A percentile compares a stretch with the other conserved stretches of the same genome.
These are phyloP conservation scores for Chaetomium cochliodes DNA, from an alignment of 495 filamentous ascomycete species.

Conservation along the genomic window DNA sequence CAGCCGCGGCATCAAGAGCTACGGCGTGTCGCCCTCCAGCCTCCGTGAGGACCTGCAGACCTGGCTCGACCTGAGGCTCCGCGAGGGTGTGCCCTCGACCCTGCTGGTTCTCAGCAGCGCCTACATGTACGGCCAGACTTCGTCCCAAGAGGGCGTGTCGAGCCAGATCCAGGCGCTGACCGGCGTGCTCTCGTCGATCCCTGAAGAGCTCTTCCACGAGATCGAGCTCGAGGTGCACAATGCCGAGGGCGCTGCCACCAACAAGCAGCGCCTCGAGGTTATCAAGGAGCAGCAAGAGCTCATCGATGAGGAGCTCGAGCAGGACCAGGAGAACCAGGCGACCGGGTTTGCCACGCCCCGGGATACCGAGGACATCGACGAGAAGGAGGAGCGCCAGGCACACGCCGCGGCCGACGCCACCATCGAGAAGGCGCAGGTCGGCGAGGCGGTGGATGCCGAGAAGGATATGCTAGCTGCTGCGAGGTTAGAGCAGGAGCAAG, in stretches of 20 bases:
- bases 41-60: slow-evolving; percentile 89
- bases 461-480: slow-evolving; percentile 34
- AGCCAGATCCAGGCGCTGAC: slow-evolving; percentile 92
- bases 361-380: slow-evolving; percentile 84
- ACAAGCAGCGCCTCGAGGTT: slow-evolving; percentile 98
- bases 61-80: slow-evolving; percentile 92
- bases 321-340: slow-evolving; percentile 72
- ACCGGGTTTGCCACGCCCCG: slow-evolving; percentile 67
- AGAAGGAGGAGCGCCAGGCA: slow-evolving; percentile 51
- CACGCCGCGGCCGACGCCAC: slow-evolving; percentile 39
- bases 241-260: slow-evolving; percentile 94
- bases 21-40: slow-evolving; percentile 81
- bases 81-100: slow-evolving; percentile 89
- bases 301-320: slow-evolving; percentile 94
- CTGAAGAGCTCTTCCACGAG: slow-evolving; percentile 98
- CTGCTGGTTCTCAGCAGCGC: slow-evolving; percentile 95
- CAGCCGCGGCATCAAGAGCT: slow-evolving; percentile 85
- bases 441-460: slow-evolving; percentile 48
- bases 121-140: slow-evolving; percentile 90
- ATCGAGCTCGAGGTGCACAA: slow-evolving; percentile 98
- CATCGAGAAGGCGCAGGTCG: slow-evolving; percentile 42
- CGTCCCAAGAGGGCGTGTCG: slow-evolving; percentile 69
- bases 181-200: slow-evolving; percentile 87
- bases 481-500: slow-evolving; percentile 22
- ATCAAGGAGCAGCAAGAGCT: slow-evolving; percentile 98